Base-by-base conservation (phyloP, 257 asterid species). In the Euphrasia confusa region DNA sequence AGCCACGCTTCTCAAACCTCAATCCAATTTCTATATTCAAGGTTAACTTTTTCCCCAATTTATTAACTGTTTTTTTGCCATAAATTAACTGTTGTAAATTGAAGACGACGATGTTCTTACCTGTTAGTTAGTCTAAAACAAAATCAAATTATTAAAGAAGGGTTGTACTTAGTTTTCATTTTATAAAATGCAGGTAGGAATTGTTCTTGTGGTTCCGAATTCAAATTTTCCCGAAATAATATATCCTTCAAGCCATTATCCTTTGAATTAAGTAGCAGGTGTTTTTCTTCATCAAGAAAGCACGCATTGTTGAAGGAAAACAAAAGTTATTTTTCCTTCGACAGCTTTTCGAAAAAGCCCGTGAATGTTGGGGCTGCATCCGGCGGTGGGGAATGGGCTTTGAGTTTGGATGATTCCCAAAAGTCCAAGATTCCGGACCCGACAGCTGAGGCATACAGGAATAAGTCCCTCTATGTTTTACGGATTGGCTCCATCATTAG, bases 401-500 rank as follows among this genome's bases (percentile, higher is more conserved):
- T 58, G 56, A 18, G 62, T 57, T 65, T 67, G 53, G 59, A 59
- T 64, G 68, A 71, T 52, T 39, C 61, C 9, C 77, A 32, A 14
- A 63, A 52, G 47, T 47, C 59, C 35, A 75, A 59, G 14, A 27
- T 62, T 45, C 39, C 69, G 66, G 80, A 71, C 69, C 74, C 58
- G 37, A 76, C 64, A 69, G 69, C 79, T 17, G 74, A 45, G 71
- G 76, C 80, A 17, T 92, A 78, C 77, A 86, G 74, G 79, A 92
- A 89, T 71, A 83, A 83, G 71, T 89, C 81, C 67, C 77, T 92
- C 84, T 79, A 81, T 60, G 75, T 89, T 63, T 81, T 78, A 32
- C 77, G 74, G 18, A 52, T 92, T 50, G 95, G 99, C 63, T 83
- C 99, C 15, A 85, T 89, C 5, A n/a, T 89, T 50, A 81, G 80